Evolutionary conservation across 1,284 basidiomycete genomes (phyloP).

Genomic region (Gomphus bonarii): DNA sequence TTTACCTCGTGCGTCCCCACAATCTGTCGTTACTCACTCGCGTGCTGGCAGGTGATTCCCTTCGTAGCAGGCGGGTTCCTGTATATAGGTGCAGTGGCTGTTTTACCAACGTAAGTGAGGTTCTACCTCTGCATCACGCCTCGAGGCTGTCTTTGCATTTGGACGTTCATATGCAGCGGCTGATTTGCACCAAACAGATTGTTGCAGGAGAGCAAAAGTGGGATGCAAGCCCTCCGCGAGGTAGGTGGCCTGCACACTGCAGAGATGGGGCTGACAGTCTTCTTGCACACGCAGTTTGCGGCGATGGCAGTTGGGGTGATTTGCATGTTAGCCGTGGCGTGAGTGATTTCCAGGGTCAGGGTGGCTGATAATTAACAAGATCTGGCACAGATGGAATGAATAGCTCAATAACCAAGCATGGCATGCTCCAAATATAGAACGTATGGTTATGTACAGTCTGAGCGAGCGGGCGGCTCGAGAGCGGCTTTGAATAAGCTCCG

Average conservation of each 20-base stretch:
- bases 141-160: neutral
- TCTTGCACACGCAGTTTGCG: constrained; percentile 46
- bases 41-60: constrained; percentile 59
- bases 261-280: constrained; percentile 1
- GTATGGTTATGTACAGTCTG: too few species aligned
- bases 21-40: constrained; percentile 7
- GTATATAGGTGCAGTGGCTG: constrained; percentile 85
- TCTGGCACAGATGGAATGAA: constrained; percentile 67
- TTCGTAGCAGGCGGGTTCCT: constrained; percentile 90
- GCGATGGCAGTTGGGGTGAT: constrained; percentile 83
- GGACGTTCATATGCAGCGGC: neutral
- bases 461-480: neutral
- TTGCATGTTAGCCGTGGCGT: constrained; percentile 85
- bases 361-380: too few species aligned
- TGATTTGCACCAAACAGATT: constrained; percentile 38
- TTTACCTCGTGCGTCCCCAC: constrained; percentile 4
- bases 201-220: constrained; percentile 77
- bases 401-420: constrained; percentile 28
- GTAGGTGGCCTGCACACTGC: constrained; percentile 28
- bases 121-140: neutral
- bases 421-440: neutral
- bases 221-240: constrained; percentile 77
- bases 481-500: neutral
- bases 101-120: constrained; percentile 69
- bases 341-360: constrained; percentile 30